phyloP scores from a whole-genome alignment of 2,329 filamentous ascomycete species.

The Alternaria sp. region DNA sequence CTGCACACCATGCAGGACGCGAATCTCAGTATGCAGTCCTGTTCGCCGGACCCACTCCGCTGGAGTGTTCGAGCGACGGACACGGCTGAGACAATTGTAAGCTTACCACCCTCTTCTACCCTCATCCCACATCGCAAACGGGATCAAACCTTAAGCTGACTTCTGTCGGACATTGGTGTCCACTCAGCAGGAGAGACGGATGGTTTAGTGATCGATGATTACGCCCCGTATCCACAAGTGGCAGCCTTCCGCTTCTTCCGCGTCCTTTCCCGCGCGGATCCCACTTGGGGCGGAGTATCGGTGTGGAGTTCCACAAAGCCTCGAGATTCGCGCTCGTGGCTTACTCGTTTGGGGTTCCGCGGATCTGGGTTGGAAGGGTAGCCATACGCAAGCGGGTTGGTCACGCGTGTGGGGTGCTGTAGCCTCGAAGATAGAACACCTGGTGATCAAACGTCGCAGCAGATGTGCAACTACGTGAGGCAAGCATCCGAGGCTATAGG shows the following conservation, averaged over 20 bases:
- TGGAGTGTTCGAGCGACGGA: not conserved
- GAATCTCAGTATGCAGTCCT: not conserved
- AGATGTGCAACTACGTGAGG: too few species aligned
- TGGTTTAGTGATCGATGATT: not conserved
- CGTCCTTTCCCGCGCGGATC: conserved; percentile 20
- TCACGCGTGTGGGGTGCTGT: not conserved
- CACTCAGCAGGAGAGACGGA: not conserved
- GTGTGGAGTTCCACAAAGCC: conserved; percentile 1
- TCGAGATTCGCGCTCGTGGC: not conserved
- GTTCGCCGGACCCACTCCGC: conserved; percentile 1
- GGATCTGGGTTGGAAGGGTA: not conserved
- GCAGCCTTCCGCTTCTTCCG: conserved; percentile 30
- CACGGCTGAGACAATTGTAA: conserved; percentile 18
- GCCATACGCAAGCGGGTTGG: not conserved
- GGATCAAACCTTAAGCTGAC: not conserved
- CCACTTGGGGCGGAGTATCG: conserved; percentile 7
- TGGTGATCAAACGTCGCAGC: too few species aligned
- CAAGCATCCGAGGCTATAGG: not conserved
- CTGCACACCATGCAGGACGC: not conserved
- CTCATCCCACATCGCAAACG: not conserved
- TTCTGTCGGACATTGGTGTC: not conserved
- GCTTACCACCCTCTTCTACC: conserved; percentile 1
- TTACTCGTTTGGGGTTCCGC: not conserved
- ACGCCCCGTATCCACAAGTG: conserved; percentile 10
- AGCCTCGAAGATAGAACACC: not conserved